Percentiles rank a stretch among this genome's conserved stretches.
These are phyloP conservation scores for Penicillium sp. DNA, from an alignment of 2,329 filamentous ascomycete genomes.

Conservation along the genomic window DNA sequence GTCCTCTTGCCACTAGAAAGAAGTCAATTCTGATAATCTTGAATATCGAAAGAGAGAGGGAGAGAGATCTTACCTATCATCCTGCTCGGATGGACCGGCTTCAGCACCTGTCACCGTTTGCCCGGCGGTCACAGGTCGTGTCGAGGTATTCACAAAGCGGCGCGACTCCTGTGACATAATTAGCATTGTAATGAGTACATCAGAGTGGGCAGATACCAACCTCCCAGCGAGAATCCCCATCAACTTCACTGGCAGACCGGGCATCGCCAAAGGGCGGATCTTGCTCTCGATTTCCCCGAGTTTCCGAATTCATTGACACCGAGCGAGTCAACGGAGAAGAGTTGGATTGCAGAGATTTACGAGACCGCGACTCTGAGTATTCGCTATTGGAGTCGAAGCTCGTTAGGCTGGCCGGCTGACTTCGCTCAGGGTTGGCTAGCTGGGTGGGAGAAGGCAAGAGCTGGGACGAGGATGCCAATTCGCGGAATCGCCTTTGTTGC, in stretches of 20 bases:
- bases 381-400: conserved; percentile 39
- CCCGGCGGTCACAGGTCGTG: conserved; percentile 30
- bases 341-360: conserved; percentile 34
- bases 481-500: conserved; percentile 71
- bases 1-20: conserved; percentile 28
- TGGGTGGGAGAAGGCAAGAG: conserved; percentile 48
- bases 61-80: conserved; percentile 28
- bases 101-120: conserved; percentile 21
- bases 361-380: conserved; percentile 33
- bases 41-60: background rate
- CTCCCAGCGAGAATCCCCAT: conserved; percentile 38
- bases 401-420: conserved; percentile 30
- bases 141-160: conserved; percentile 28
- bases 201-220: conserved; percentile 20
- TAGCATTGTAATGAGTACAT: conserved; percentile 10
- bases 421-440: conserved; percentile 23
- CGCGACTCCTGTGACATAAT: conserved; percentile 28
- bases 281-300: conserved; percentile 21
- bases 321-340: conserved; percentile 35
- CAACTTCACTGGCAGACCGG: conserved; percentile 33
- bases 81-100: conserved; percentile 23
- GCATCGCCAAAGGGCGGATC: conserved; percentile 27
- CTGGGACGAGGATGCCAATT: conserved; percentile 73
- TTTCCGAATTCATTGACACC: conserved; percentile 32
- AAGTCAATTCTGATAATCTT: background rate